Conservation (phyloP, 345 rosid species). For the Heritiera fomes region DNA sequence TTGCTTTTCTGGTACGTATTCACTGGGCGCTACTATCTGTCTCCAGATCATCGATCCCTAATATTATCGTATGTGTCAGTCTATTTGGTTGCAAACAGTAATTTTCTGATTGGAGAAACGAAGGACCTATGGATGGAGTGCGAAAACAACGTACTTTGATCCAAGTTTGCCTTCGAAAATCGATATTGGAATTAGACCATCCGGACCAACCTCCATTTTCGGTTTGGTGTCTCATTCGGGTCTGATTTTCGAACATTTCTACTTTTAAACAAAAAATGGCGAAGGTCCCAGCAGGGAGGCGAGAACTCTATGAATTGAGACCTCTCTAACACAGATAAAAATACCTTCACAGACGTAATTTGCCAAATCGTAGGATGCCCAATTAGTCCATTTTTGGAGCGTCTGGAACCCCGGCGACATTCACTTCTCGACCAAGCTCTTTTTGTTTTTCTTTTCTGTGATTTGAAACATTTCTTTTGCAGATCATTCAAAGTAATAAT, state of each 20-base stretch:
- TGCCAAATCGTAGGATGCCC: constrained; percentile 47
- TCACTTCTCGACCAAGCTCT: background rate
- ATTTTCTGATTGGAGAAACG: background rate
- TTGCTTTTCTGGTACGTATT: constrained; percentile 19
- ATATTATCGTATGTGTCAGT: background rate
- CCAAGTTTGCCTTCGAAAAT: constrained; percentile 32
- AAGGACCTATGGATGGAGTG: constrained; percentile 28
- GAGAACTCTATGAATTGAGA: constrained; percentile 30
- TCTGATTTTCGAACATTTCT: constrained; percentile 9
- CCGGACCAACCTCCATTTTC: background rate
- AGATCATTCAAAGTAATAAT: no score
- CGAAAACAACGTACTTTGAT: background rate
- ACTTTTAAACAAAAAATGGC: background rate
- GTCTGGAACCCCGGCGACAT: constrained; percentile 4
- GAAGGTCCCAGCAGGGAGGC: constrained; percentile 57
- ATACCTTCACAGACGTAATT: constrained; percentile 40
- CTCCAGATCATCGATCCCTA: background rate
- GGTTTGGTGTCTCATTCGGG: background rate
- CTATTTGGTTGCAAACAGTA: background rate
- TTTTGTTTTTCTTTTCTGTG: no score
- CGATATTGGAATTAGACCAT: constrained; percentile 12
- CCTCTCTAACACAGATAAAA: constrained; percentile 35
- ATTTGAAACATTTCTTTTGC: no score
- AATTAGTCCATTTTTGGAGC: constrained; percentile 14
- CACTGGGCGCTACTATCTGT: constrained; percentile 4